A percentile compares a stretch with the other conserved stretches of the same genome.
These are phyloP conservation scores for Cutaneotrichosporon sp. DNA, from an alignment of 1,284 basidiomycete genomes.

Conservation along the genomic window DNA sequence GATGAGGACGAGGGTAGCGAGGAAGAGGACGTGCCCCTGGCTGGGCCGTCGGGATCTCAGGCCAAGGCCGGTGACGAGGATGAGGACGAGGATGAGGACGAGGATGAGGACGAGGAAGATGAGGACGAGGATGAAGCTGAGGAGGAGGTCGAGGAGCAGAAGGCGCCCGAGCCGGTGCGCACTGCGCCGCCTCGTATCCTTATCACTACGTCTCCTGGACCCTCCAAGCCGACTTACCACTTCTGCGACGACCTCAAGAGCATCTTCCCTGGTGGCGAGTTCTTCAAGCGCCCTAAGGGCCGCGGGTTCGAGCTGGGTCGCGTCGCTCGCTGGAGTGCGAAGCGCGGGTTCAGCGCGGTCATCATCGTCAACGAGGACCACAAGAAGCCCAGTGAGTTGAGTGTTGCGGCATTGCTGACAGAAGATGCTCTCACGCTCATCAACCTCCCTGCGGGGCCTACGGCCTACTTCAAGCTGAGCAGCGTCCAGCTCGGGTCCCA, in stretches of 20 bases:
- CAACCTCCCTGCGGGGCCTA: conserved; percentile 87
- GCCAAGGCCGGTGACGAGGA: conserved; percentile 35
- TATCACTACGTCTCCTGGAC: conserved; percentile 85
- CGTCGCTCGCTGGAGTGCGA: conserved; percentile 91
- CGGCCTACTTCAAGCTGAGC: conserved; percentile 93
- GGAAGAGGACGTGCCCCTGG: conserved; percentile 51
- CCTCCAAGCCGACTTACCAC: conserved; percentile 76
- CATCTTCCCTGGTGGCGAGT: conserved; percentile 92
- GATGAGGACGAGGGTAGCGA: conserved; percentile 30
- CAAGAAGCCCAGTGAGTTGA: conserved; percentile 78
- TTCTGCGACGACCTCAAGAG: conserved; percentile 89
- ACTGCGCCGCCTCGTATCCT: conserved; percentile 76
- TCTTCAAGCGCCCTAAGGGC: conserved; percentile 83
- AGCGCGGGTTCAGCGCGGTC: conserved; percentile 76
- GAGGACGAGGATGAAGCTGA: conserved; percentile 58
- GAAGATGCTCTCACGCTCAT: conserved; percentile 88
- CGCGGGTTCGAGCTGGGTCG: conserved; percentile 90
- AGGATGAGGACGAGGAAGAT: conserved; percentile 65
- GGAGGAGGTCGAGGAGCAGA: conserved; percentile 25
- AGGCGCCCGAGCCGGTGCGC: conserved; percentile 44
- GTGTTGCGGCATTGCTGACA: conserved; percentile 12
- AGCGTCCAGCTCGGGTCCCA: conserved; percentile 81
- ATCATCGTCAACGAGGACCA: conserved; percentile 92
- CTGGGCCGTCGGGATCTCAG: conserved; percentile 40
- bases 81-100: conserved; percentile 61